A percentile compares a stretch with the other conserved stretches of the same genome.
Conservation (phyloP, 2,329 filamentous ascomycete genomes). For the Aspergillus melleus region DNA sequence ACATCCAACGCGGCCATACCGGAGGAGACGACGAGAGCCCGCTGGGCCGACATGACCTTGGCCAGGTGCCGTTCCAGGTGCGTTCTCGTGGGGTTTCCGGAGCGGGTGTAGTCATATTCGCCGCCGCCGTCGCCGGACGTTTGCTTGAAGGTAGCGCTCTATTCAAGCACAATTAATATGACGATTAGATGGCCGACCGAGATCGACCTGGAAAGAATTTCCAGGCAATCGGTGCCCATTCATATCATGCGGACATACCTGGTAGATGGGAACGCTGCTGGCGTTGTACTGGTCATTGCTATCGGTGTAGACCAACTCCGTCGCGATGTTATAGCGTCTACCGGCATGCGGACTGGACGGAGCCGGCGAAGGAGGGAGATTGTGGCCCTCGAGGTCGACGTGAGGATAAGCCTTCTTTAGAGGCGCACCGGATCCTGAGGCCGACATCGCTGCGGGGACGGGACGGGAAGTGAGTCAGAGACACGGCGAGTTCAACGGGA, state of each 20-base stretch:
- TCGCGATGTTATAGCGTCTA: constrained; percentile 88
- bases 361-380: constrained; percentile 86
- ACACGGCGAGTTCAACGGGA: neutral
- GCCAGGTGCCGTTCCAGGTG: constrained; percentile 95
- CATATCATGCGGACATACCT: constrained; percentile 48
- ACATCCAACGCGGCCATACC: constrained; percentile 98
- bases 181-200: neutral
- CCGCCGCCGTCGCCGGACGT: constrained; percentile 73
- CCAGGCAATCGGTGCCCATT: too few relatives aligned
- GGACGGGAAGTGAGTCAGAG: constrained; percentile 24
- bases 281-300: constrained; percentile 95
- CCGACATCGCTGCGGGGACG: constrained; percentile 42
- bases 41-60: constrained; percentile 96
- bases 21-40: constrained; percentile 88
- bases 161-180: constrained; percentile 1
- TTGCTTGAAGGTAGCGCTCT: constrained; percentile 97
- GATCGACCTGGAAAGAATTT: neutral
- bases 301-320: constrained; percentile 95
- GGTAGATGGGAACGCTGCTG: constrained; percentile 95
- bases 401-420: constrained; percentile 56
- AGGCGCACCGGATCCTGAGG: constrained; percentile 33
- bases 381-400: constrained; percentile 78
- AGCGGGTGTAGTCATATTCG: constrained; percentile 98
- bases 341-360: constrained; percentile 86
- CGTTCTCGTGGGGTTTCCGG: constrained; percentile 92